Percentiles rank a stretch among this genome's conserved stretches.
Evolutionary conservation across 2,329 filamentous ascomycete genomes (phyloP).

Genomic region (Aspergillus eucalypticola): DNA sequence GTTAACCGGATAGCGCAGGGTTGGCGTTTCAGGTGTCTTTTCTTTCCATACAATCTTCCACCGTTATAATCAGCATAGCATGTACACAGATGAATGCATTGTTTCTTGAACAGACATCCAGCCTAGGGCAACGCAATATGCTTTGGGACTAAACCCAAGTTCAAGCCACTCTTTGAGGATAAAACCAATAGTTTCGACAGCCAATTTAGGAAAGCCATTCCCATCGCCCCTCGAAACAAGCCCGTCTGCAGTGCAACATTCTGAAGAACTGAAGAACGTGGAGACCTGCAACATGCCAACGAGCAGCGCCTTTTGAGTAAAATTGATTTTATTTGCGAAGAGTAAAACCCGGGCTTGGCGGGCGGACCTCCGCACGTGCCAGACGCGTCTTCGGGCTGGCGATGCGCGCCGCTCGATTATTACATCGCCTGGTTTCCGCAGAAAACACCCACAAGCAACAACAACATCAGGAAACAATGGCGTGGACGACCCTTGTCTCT

Average conservation of each 20-base stretch:
- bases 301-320: neutral
- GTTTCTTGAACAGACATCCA: neutral
- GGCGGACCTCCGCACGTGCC: conserved; percentile 23
- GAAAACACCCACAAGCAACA: neutral
- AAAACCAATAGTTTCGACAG: neutral
- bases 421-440: neutral
- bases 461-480: neutral
- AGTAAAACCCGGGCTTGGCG: conserved; percentile 17
- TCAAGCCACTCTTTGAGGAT: neutral
- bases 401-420: conserved; percentile 16
- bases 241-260: neutral
- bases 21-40: neutral
- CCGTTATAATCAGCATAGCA: neutral
- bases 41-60: neutral
- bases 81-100: neutral
- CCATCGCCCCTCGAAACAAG: neutral
- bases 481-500: neutral
- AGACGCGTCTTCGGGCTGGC: conserved; percentile 22
- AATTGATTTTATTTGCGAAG: neutral
- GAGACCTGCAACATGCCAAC: conserved; percentile 6
- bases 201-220: neutral
- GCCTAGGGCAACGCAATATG: neutral
- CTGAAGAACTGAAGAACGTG: neutral
- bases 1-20: neutral
- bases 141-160: neutral